phyloP scores from a whole-genome alignment of 1,139 yeast species.

The Zygoascus sp. region DNA sequence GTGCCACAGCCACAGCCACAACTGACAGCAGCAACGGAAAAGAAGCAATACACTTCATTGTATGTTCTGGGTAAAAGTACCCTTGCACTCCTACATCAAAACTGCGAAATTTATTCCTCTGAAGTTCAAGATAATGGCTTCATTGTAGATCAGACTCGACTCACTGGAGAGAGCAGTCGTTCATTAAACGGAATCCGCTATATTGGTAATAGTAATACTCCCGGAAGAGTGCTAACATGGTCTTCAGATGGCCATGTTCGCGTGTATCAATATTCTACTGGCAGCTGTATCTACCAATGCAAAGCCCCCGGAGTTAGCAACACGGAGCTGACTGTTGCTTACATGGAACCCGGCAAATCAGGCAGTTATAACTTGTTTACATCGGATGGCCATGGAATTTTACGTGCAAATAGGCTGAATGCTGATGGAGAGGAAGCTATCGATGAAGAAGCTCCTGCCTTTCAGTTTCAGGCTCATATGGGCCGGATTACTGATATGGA shows the following conservation, averaged over 20 bases:
- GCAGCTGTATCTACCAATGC: background rate
- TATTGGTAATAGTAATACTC: constrained; percentile 6
- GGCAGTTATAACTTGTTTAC: background rate
- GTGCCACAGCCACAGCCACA: background rate
- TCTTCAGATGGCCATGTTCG: constrained; percentile 26
- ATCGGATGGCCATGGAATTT: constrained; percentile 5
- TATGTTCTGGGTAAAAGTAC: background rate
- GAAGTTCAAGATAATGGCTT: background rate
- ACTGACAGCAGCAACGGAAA: background rate
- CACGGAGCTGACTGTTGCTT: constrained; percentile 10
- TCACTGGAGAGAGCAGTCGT: constrained; percentile 4
- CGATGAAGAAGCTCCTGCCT: constrained; percentile 5
- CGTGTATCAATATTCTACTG: constrained; percentile 21
- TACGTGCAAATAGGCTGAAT: background rate
- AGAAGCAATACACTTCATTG: background rate
- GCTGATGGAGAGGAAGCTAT: background rate
- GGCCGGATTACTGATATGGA: constrained; percentile 29
- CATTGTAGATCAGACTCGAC: background rate
- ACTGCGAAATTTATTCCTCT: constrained; percentile 14
- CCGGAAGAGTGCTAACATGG: constrained; percentile 28
- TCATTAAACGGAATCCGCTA: constrained; percentile 21
- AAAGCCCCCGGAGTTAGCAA: background rate
- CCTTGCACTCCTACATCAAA: constrained; percentile 11
- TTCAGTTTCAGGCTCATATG: constrained; percentile 29
- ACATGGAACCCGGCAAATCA: background rate